These are phyloP conservation scores for Daedalea quercina DNA, from an alignment of 768 basidiomycete genomes.

Conservation along the genomic window DNA sequence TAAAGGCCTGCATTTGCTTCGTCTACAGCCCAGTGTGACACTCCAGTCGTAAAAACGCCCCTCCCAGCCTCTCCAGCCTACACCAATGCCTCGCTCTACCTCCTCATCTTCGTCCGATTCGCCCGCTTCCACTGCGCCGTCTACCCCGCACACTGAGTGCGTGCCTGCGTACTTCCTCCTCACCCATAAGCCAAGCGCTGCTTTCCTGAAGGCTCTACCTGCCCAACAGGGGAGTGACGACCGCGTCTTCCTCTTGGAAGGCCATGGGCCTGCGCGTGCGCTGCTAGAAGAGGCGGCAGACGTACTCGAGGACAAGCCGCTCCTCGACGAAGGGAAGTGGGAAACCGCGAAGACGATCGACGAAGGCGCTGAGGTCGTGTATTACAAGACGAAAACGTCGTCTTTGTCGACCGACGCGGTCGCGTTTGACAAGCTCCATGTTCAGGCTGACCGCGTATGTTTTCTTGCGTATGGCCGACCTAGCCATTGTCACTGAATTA, in stretches of 20 bases:
- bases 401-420: background rate
- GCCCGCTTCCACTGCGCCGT: constrained; percentile 10
- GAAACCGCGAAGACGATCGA: constrained; percentile 8
- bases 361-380: constrained; percentile 4
- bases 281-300: constrained; percentile 13
- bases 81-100: constrained; percentile 8
- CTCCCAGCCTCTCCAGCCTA: background rate
- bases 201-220: constrained; percentile 14
- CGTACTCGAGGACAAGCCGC: constrained; percentile 11
- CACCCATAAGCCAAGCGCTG: constrained; percentile 8
- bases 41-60: background rate
- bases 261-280: constrained; percentile 6
- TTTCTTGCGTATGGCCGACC: background rate
- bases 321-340: constrained; percentile 9
- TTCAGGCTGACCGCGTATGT: constrained; percentile 9
- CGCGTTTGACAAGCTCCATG: constrained; percentile 6
- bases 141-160: constrained; percentile 11
- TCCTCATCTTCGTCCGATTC: constrained; percentile 11
- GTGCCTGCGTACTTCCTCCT: constrained; percentile 10
- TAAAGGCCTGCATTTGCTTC: background rate
- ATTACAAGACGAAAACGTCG: constrained; percentile 9
- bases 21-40: background rate
- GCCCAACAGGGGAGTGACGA: constrained; percentile 11
- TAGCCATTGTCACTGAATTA: background rate
- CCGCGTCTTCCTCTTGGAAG: constrained; percentile 15